Conservation (phyloP, 345 rosid genomes). For the Balakata baccata region DNA sequence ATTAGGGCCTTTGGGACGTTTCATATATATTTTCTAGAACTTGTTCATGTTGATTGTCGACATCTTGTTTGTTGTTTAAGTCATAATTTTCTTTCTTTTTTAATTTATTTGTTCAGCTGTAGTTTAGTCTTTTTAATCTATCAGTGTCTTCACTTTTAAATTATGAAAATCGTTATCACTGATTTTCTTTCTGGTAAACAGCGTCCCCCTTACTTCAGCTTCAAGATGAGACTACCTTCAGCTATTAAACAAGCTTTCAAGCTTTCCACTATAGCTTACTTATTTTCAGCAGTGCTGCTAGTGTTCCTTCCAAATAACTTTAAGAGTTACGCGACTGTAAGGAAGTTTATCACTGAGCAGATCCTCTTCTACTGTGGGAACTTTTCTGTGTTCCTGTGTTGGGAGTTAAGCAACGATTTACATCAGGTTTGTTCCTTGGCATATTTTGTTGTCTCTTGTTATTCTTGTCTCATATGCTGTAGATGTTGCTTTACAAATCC, state of each 20-base stretch:
- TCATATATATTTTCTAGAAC: not conserved
- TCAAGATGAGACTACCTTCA: slow-evolving; percentile 76
- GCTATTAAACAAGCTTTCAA: slow-evolving; percentile 44
- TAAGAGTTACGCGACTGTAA: slow-evolving; percentile 37
- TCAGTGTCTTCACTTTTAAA: not conserved
- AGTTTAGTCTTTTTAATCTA: not conserved
- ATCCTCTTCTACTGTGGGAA: slow-evolving; percentile 50
- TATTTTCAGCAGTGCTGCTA: slow-evolving; percentile 45
- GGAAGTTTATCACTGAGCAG: slow-evolving; percentile 50
- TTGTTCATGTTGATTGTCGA: not conserved
- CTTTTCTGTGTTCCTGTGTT: slow-evolving; percentile 64
- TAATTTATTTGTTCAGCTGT: not conserved
- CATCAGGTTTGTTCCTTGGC: slow-evolving; percentile 55
- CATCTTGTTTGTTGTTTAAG: not conserved
- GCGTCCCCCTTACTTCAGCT: slow-evolving; percentile 81
- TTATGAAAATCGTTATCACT: slow-evolving; percentile 10
- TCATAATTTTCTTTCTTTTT: not conserved
- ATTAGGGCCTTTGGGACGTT: not conserved
- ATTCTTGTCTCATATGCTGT: not conserved
- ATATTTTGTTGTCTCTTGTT: not conserved
- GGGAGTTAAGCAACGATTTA: slow-evolving; percentile 82
- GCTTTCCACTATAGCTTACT: slow-evolving; percentile 22
- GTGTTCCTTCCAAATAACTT: slow-evolving; percentile 37
- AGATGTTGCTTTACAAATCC: too few relatives aligned
- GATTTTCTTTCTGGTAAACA: slow-evolving; percentile 31